Percentiles rank a stretch among this genome's conserved stretches.
Conservation (phyloP, 139 green algal species). For the Coelastrella sp. region DNA sequence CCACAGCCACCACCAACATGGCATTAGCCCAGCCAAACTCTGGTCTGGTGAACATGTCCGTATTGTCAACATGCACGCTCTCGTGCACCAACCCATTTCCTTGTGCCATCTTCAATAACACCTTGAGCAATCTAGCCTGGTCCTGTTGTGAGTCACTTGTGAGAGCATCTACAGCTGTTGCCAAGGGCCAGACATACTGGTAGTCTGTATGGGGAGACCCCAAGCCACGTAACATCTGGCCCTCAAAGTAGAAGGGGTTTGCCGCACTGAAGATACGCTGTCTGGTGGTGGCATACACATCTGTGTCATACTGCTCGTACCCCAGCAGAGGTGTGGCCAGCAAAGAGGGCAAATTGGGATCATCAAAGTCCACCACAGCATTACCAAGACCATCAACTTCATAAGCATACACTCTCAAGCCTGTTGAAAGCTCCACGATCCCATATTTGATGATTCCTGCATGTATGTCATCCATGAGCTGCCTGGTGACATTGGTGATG, state of each 20-base stretch:
- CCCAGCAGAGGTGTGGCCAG: conserved; percentile 74
- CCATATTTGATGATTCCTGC: conserved; percentile 61
- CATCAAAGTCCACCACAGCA: conserved; percentile 62
- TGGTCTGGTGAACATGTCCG: conserved; percentile 1
- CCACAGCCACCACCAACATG: conserved; percentile 59
- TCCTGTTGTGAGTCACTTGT: conserved; percentile 41
- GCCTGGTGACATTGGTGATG: conserved; percentile 25
- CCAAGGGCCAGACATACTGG: conserved; percentile 67
- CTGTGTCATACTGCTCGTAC: conserved; percentile 57
- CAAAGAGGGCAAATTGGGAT: conserved; percentile 76
- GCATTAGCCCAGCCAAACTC: conserved; percentile 74
- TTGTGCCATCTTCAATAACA: conserved; percentile 49
- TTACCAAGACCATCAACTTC: conserved; percentile 72
- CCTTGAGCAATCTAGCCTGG: conserved; percentile 33
- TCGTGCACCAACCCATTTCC: conserved; percentile 49
- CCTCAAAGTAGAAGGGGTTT: conserved; percentile 63
- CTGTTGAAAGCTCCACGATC: neutral
- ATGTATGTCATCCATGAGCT: conserved; percentile 54
- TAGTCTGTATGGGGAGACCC: conserved; percentile 65
- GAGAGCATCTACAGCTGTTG: conserved; percentile 55
- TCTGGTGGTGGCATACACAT: conserved; percentile 55
- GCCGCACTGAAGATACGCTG: conserved; percentile 53
- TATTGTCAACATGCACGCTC: conserved; percentile 28
- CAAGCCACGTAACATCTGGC: conserved; percentile 56
- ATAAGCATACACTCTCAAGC: conserved; percentile 66